Evolutionary conservation across 2,329 filamentous ascomycete genomes (phyloP).

Genomic region (Emmonsia crescens): DNA sequence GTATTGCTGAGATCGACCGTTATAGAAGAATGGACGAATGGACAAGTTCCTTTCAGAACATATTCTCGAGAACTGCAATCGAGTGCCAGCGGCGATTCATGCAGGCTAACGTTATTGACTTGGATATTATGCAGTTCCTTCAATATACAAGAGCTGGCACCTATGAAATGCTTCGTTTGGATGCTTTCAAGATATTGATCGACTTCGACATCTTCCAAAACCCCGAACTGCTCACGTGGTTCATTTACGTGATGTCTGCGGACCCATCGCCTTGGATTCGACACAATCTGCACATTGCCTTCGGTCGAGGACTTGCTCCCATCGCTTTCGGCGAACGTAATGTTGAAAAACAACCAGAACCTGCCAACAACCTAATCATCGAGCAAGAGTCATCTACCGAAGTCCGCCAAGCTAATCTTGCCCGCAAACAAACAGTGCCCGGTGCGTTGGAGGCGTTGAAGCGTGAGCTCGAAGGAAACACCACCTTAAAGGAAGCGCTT

Average conservation of each 20-base stretch:
- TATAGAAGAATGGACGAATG: constrained; percentile 56
- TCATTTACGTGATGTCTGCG: constrained; percentile 45
- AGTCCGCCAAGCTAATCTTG: constrained; percentile 43
- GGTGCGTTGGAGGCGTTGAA: constrained; percentile 49
- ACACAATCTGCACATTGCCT: constrained; percentile 40
- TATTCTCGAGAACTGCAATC: constrained; percentile 51
- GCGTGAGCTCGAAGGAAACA: constrained; percentile 39
- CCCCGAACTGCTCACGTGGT: constrained; percentile 43
- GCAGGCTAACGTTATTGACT: constrained; percentile 41
- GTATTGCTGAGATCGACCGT: constrained; percentile 51
- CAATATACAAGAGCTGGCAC: constrained; percentile 51
- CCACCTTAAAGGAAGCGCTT: constrained; percentile 41
- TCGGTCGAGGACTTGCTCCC: constrained; percentile 46
- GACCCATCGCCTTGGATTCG: constrained; percentile 50
- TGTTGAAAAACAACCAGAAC: constrained; percentile 21
- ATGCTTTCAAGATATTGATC: constrained; percentile 48
- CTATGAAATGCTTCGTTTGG: constrained; percentile 48
- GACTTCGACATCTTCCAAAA: constrained; percentile 44
- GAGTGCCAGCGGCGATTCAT: constrained; percentile 48
- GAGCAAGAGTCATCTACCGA: constrained; percentile 45
- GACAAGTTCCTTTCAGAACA: constrained; percentile 54
- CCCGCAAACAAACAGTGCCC: constrained; percentile 45
- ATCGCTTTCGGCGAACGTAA: constrained; percentile 47
- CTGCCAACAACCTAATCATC: constrained; percentile 41
- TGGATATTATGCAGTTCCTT: constrained; percentile 47